Percentiles rank a stretch among this genome's conserved stretches.
These are phyloP conservation scores for Metarhizium guizhouense DNA, from an alignment of 2,329 filamentous ascomycete species.

Conservation along the genomic window DNA sequence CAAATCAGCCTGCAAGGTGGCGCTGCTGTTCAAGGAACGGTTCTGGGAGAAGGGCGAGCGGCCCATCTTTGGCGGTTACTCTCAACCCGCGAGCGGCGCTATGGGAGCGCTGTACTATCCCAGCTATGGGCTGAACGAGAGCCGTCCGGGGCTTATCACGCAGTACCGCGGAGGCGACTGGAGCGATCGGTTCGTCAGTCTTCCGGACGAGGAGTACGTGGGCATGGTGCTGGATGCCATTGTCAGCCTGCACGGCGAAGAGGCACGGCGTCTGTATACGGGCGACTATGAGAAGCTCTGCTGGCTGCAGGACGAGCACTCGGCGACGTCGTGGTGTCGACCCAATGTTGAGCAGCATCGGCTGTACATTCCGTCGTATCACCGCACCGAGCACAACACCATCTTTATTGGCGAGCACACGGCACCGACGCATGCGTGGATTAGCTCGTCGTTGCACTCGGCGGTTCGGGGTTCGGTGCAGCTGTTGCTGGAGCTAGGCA, in stretches of 20 bases:
- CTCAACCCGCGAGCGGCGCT: conserved; percentile 4
- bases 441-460: conserved; percentile 7
- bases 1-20: conserved; percentile 28
- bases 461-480: not conserved
- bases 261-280: conserved; percentile 46
- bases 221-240: conserved; percentile 2
- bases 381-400: conserved; percentile 43
- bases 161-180: conserved; percentile 8
- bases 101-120: conserved; percentile 37
- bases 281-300: conserved; percentile 49
- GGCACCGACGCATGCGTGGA: conserved; percentile 51
- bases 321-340: conserved; percentile 45
- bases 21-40: conserved; percentile 47
- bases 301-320: conserved; percentile 47
- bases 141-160: conserved; percentile 37
- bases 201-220: conserved; percentile 5
- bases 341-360: conserved; percentile 47
- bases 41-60: conserved; percentile 19
- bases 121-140: conserved; percentile 40
- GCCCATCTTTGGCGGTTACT: conserved; percentile 33
- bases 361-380: conserved; percentile 51
- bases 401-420: conserved; percentile 25
- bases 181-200: conserved; percentile 7
- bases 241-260: conserved; percentile 14
- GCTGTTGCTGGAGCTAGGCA: conserved; percentile 2